Base-by-base conservation (phyloP, 2,329 filamentous ascomycete species). In the Paracoccidioides brasiliensis region DNA sequence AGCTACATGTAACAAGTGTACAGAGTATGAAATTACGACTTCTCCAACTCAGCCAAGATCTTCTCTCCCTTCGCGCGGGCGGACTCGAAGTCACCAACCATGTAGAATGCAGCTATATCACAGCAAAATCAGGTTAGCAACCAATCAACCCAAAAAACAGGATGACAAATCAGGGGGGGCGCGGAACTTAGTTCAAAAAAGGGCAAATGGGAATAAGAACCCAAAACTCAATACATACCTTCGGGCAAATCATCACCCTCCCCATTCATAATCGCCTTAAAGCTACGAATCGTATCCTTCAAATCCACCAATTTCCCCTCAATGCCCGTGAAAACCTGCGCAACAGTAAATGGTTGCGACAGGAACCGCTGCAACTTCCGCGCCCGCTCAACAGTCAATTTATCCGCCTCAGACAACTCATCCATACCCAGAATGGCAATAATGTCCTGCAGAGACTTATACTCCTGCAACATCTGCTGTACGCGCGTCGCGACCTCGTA, bases 361-460 rank as follows among this genome's bases (percentile, higher is more conserved):
- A 98, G 82, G 90, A 98, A 98, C 86, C 90, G 88, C 83, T 98
- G 93, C 74, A 98, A 86, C 84, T 97, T 97, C 82, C 93, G 91
- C 77, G 93, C 93, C 85, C 93, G 93, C 86, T 98, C 93, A 82
- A 98, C 93, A 68, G 93, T 97, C 70, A 98, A 85, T 86, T 98
- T 96, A 78, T 98, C 93, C 69, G 88, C 87, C 82, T 97, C 93
- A 63, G 93, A 97, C 78, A 98, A 80, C 76, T 98, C 93, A 78
- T 98, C 93, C 93, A 98, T 97, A 86, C 91, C 91, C 74, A 97
- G 79, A 90, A 98, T 98, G 78, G 93, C 93, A 82, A 96, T 96
- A 85, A 98, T 98, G 81, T 98, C 93, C 81, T 98, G 93, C 66
- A 98, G 89, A 63, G 91, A 97, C 88, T 97, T 97, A 88, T 98